These are phyloP conservation scores for Apiotrichum porosum DNA, from an alignment of 1,284 basidiomycete species.

Conservation along the genomic window DNA sequence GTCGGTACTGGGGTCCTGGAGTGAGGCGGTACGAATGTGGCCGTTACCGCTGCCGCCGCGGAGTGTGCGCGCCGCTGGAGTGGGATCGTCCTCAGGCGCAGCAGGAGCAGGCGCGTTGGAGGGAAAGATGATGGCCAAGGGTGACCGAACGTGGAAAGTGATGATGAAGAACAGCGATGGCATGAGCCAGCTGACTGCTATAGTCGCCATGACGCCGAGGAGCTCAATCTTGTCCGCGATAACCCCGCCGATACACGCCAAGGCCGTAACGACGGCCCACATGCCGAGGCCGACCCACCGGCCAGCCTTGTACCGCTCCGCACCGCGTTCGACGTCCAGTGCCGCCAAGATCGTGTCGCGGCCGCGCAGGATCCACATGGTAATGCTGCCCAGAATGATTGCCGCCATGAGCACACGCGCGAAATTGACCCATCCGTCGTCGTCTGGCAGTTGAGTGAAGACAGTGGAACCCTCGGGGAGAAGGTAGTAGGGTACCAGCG, in stretches of 20 bases:
- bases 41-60: background rate
- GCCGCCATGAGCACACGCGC: slow-evolving; percentile 41
- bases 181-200: slow-evolving; percentile 47
- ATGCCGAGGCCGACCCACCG: slow-evolving; percentile 41
- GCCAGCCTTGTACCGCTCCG: slow-evolving; percentile 34
- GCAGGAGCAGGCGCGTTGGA: slow-evolving; percentile 11
- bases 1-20: slow-evolving; percentile 41
- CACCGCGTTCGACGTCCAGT: slow-evolving; percentile 37
- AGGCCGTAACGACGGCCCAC: slow-evolving; percentile 35
- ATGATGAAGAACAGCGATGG: slow-evolving; percentile 50
- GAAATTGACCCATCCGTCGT: slow-evolving; percentile 46
- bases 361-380: slow-evolving; percentile 43
- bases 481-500: slow-evolving; percentile 50
- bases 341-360: slow-evolving; percentile 40
- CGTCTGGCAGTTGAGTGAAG: slow-evolving; percentile 32
- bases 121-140: slow-evolving; percentile 48
- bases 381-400: slow-evolving; percentile 33
- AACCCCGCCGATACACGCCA: slow-evolving; percentile 41
- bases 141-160: slow-evolving; percentile 49
- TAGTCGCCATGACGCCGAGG: slow-evolving; percentile 38
- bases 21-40: slow-evolving; percentile 28
- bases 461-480: slow-evolving; percentile 29
- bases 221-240: slow-evolving; percentile 43
- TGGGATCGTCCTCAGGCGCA: background rate
- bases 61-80: background rate